phyloP scores from a whole-genome alignment of 1,284 basidiomycete species.

The Mycena sp. region DNA sequence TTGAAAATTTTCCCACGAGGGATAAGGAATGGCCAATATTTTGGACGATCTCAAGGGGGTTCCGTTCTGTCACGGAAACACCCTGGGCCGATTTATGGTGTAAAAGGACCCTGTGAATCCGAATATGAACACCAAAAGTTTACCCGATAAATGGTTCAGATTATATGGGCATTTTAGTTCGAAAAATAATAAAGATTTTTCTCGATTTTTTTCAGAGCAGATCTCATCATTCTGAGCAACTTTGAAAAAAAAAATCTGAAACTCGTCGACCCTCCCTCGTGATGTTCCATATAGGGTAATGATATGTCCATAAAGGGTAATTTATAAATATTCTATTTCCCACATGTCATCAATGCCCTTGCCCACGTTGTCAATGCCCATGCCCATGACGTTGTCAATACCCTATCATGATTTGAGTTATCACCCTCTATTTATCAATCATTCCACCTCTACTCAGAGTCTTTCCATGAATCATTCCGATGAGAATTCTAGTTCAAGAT shows the following conservation, averaged over 20 bases:
- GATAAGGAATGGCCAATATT: conserved; percentile 2
- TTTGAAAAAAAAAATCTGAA: background rate
- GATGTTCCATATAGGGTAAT: background rate
- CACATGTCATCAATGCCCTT: too few relatives aligned
- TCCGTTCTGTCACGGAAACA: background rate
- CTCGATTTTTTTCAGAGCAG: background rate
- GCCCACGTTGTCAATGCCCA: too few relatives aligned
- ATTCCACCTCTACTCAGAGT: too few relatives aligned
- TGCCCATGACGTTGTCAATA: too few relatives aligned
- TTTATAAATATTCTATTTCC: background rate
- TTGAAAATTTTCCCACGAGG: background rate
- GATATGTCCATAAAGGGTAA: background rate
- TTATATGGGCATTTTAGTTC: background rate
- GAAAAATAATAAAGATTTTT: background rate
- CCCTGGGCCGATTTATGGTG: background rate
- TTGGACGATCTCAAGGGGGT: background rate
- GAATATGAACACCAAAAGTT: background rate
- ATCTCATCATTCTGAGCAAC: background rate
- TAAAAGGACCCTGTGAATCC: background rate
- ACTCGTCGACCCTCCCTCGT: background rate
- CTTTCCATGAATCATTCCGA: too few relatives aligned
- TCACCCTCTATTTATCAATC: too few relatives aligned
- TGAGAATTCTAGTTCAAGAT: too few relatives aligned
- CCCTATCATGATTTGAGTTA: too few relatives aligned
- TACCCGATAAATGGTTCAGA: background rate